Percentiles rank a stretch among this genome's conserved stretches.
Conservation (phyloP, 768 basidiomycete genomes). For the Leccinum rimulosum region DNA sequence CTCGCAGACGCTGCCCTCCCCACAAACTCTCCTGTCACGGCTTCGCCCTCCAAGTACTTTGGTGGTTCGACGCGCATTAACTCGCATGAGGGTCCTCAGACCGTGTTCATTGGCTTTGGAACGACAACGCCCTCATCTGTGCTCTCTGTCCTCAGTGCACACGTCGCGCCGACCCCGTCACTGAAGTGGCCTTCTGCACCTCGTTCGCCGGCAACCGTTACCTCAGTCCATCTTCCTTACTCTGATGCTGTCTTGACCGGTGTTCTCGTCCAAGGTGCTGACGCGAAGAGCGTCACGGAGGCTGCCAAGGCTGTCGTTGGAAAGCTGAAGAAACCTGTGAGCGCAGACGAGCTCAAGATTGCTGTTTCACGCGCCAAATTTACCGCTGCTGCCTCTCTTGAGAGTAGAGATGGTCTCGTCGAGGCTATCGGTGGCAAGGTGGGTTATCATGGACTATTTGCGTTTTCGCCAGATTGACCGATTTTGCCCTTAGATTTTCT, state of each 20-base stretch:
- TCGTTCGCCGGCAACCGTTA: conserved; percentile 60
- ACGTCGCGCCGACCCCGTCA: conserved; percentile 74
- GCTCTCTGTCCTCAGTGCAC: conserved; percentile 74
- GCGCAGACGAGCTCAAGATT: conserved; percentile 68
- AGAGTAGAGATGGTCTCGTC: conserved; percentile 67
- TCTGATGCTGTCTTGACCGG: conserved; percentile 91
- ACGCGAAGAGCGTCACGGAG: conserved; percentile 58
- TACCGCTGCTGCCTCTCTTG: conserved; percentile 63
- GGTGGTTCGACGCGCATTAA: conserved; percentile 87
- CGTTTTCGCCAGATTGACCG: conserved; percentile 5
- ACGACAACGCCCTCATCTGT: conserved; percentile 64
- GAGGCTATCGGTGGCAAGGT: conserved; percentile 66
- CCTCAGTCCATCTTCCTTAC: conserved; percentile 81
- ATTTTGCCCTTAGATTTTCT: conserved; percentile 52
- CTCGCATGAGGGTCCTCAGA: conserved; percentile 59
- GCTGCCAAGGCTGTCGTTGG: conserved; percentile 68
- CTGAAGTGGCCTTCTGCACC: conserved; percentile 81
- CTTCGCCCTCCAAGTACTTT: conserved; percentile 49
- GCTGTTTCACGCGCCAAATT: conserved; percentile 92
- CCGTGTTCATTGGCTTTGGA: conserved; percentile 88
- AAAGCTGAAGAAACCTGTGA: conserved; percentile 58
- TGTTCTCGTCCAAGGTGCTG: conserved; percentile 70
- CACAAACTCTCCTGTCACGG: conserved; percentile 34
- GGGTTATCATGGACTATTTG: conserved; percentile 17
- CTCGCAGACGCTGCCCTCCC: conserved; percentile 42